Conservation (phyloP, 2,329 filamentous ascomycete genomes). For the Zymoseptoria brevis region DNA sequence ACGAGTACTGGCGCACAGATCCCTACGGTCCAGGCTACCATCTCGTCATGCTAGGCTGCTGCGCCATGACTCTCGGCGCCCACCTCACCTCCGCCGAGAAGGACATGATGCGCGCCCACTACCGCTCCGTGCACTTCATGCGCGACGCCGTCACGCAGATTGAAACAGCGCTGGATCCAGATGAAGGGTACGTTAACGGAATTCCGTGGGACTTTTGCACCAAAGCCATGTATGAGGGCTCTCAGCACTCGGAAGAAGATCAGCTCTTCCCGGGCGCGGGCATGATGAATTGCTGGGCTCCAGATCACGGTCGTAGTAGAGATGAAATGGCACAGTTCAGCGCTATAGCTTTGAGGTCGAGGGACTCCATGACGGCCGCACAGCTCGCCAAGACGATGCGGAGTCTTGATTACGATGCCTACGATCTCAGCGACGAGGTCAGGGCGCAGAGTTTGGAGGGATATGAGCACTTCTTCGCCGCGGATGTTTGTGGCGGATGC, state of each 20-base stretch:
- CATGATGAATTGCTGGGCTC: background rate
- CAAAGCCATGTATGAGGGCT: background rate
- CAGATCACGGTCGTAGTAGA: background rate
- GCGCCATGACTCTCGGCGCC: conserved; percentile 6
- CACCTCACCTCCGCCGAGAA: background rate
- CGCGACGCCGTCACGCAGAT: conserved; percentile 2
- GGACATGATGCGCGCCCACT: background rate
- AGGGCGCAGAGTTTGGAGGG: background rate
- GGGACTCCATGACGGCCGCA: background rate
- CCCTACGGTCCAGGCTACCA: conserved; percentile 5
- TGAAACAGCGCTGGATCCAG: conserved; percentile 1
- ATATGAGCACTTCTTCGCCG: background rate
- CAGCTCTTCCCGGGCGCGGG: background rate
- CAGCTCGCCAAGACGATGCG: background rate
- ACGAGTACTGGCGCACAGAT: background rate
- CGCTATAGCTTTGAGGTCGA: background rate
- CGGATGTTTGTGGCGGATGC: background rate
- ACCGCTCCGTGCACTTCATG: background rate
- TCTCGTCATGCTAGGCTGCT: conserved; percentile 6
- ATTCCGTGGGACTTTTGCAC: conserved; percentile 1
- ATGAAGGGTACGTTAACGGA: conserved; percentile 2
- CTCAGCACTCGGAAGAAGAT: background rate
- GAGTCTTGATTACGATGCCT: background rate
- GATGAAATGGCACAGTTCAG: background rate
- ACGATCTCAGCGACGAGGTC: background rate